Percentiles rank a stretch among this genome's conserved stretches.
phyloP scores from a whole-genome alignment of 176 grass and related monocot species.

The Alopecurus myosuroides region DNA sequence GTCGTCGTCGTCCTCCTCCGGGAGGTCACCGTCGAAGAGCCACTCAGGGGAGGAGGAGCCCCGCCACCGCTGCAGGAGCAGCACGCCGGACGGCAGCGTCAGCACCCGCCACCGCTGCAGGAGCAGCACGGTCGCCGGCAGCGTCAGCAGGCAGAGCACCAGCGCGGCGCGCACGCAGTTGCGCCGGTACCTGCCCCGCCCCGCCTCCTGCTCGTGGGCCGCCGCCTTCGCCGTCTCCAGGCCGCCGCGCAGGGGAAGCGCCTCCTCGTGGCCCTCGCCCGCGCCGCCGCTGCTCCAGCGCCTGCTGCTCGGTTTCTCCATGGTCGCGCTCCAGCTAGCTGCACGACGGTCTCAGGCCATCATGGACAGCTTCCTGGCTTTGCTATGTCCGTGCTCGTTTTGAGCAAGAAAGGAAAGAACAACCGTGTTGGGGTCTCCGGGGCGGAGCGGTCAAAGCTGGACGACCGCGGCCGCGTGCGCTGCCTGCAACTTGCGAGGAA shows the following conservation, averaged over 20 bases:
- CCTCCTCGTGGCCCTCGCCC: slow-evolving; percentile 2
- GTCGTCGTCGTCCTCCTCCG: slow-evolving; percentile 2
- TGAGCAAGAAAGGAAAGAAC: background rate
- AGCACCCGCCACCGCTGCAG: slow-evolving; percentile 30
- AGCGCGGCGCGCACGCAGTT: slow-evolving; percentile 34
- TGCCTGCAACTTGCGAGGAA: background rate
- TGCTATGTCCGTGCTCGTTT: background rate
- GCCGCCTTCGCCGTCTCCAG: slow-evolving; percentile 22
- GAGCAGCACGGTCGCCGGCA: slow-evolving; percentile 26
- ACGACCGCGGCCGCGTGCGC: background rate
- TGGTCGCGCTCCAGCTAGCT: background rate
- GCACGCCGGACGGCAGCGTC: slow-evolving; percentile 14
- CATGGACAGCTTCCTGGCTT: background rate
- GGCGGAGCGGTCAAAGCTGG: background rate
- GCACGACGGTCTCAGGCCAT: background rate
- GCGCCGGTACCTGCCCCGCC: slow-evolving; percentile 27
- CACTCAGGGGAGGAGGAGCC: slow-evolving; percentile 4
- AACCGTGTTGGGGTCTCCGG: background rate
- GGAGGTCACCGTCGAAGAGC: slow-evolving; percentile 33
- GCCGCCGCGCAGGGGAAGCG: slow-evolving; percentile 11
- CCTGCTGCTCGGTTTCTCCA: slow-evolving; percentile 26
- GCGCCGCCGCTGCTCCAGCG: background rate
- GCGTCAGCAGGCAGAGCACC: slow-evolving; percentile 22
- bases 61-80: slow-evolving; percentile 27
- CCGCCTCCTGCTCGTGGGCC: slow-evolving; percentile 8